Evolutionary conservation across 1,284 basidiomycete species (phyloP), one percentile per base, ranked within the genome.

Genomic region (Sporisorium scitamineum): DNA sequence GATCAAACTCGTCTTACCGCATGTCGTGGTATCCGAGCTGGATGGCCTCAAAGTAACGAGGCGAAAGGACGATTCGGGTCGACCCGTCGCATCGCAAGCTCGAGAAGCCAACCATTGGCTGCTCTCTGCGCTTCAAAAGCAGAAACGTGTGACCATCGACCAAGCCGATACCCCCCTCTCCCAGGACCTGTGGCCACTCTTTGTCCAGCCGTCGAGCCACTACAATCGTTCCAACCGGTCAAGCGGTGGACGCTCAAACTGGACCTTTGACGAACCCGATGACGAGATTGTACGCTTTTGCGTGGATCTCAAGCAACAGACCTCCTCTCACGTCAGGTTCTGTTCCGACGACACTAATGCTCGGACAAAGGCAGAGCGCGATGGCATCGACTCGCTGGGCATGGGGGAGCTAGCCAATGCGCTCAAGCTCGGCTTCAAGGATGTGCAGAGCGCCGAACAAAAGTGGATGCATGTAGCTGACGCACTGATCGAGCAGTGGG

Each of bases 291-390:
- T 78, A 37, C 48, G 48, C 27, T 72, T 71, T 14, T 78, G 76
- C 59, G 55, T 48, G 6, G 59, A 61, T 14, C 76, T 78, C 53
- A 60, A 64, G 20, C 31, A 58, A 7, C 52, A 65, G 31, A 63
- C 72, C 16, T 20, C 42, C 1, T 54, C 61, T 1, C 47, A 52
- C 26, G 68, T 76, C 37, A 54, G 54, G 16, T 78, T 78, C 29
- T 71, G 68, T 37, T 76, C 72, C 2, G 67, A 78, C 47, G 76
- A 78, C 39, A 66, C 48, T 50, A 78, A 78, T 26, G 76, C 72
- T 16, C 60, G 76, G 37, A 78, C 76, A n/a, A 67, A 61, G 26
- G 76, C 76, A 5, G 76, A 78, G 54, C 39, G 53, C 2, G 76
- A 75, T 29, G 54, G 31, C 22, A 64, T 78, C 41, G 62, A 70